A percentile compares a stretch with the other conserved stretches of the same genome.
These are phyloP conservation scores for Carex parvula DNA, from an alignment of 176 grass and related monocot species.

Conservation along the genomic window DNA sequence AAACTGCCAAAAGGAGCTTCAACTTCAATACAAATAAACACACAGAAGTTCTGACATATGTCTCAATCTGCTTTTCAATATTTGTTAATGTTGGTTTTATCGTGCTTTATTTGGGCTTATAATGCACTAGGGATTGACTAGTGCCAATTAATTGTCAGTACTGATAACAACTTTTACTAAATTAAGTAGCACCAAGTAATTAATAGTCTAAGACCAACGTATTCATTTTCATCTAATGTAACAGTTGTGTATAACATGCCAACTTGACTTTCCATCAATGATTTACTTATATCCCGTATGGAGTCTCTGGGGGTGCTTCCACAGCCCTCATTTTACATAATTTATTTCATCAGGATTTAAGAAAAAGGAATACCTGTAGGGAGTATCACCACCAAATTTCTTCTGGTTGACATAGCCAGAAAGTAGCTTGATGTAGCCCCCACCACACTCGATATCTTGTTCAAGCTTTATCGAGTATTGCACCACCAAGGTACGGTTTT, in stretches of 20 bases:
- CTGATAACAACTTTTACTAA: neutral
- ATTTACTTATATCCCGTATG: neutral
- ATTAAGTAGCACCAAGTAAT: neutral
- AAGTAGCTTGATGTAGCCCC: conserved; percentile 96
- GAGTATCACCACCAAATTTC: conserved; percentile 94
- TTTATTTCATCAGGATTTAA: neutral
- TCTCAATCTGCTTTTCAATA: neutral
- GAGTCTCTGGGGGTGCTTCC: neutral
- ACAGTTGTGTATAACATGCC: neutral
- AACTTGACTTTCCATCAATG: neutral
- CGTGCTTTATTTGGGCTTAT: neutral
- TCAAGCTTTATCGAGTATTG: conserved; percentile 99
- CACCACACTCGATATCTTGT: conserved; percentile 98
- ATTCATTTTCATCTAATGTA: neutral
- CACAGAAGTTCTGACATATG: neutral
- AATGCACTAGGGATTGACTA: neutral
- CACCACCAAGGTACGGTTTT: conserved; percentile 69
- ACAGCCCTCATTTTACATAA: neutral
- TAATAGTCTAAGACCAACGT: neutral
- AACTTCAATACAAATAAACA: conserved; percentile 17
- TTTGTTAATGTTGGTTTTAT: neutral
- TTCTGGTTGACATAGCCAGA: conserved; percentile 99
- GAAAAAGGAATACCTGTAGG: conserved; percentile 64
- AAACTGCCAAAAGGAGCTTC: conserved; percentile 56
- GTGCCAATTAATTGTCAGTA: neutral